A percentile compares a stretch with the other conserved stretches of the same genome.
These are phyloP conservation scores for Trichophyton benhamiae DNA, from an alignment of 2,329 filamentous ascomycete genomes.

Conservation along the genomic window DNA sequence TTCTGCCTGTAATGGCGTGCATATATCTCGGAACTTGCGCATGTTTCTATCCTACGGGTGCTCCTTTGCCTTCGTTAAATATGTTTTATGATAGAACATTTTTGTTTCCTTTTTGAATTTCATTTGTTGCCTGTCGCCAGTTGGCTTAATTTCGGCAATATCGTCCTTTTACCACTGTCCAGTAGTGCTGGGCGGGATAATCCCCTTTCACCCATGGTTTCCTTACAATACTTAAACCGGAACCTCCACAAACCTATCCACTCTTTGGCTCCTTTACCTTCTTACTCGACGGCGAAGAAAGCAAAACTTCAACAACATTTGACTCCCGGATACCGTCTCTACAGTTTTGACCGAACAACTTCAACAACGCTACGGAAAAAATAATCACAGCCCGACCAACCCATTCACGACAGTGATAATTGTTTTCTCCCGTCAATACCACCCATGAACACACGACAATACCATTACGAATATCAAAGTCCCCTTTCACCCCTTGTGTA, in stretches of 20 bases:
- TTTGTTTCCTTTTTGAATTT: conserved; percentile 1
- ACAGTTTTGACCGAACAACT: neutral
- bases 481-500: neutral
- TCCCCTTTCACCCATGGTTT: neutral
- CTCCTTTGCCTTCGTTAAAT: conserved; percentile 1
- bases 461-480: neutral
- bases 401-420: neutral
- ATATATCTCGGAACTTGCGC: neutral
- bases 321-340: neutral
- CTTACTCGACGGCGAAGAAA: neutral
- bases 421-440: neutral
- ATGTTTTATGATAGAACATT: conserved; percentile 1
- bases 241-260: neutral
- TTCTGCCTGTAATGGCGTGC: neutral
- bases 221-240: neutral
- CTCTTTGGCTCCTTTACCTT: neutral
- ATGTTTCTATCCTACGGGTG: neutral
- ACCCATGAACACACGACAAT: neutral
- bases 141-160: conserved; percentile 1
- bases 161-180: neutral
- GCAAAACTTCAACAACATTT: neutral
- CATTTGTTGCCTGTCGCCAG: neutral
- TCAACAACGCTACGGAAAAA: neutral
- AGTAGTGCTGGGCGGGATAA: neutral
- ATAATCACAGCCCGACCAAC: neutral